Evolutionary conservation across 129 eudicot genomes (phyloP).

Genomic region (Ambrosia trifida): DNA sequence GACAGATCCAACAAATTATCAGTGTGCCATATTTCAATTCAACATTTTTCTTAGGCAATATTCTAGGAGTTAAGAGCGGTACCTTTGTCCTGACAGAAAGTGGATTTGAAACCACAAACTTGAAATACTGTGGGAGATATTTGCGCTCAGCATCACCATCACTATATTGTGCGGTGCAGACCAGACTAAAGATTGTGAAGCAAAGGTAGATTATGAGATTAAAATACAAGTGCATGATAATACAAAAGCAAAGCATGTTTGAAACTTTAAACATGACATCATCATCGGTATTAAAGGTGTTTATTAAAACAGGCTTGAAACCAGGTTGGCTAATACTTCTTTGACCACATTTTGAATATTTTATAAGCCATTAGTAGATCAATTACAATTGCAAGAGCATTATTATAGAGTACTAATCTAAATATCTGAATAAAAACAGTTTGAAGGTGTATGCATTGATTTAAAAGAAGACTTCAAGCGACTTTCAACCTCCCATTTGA

Average conservation of each 20-base stretch:
- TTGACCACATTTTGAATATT: not conserved
- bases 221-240: conserved; percentile 11
- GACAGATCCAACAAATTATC: not conserved
- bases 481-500: not conserved
- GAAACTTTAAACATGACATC: conserved; percentile 2
- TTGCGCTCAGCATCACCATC: conserved; percentile 86
- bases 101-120: conserved; percentile 92
- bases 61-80: conserved; percentile 13
- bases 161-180: conserved; percentile 83
- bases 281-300: not conserved
- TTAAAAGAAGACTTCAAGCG: not conserved
- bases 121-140: conserved; percentile 96
- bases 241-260: not conserved
- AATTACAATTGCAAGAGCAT: not conserved
- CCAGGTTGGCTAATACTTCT: not conserved
- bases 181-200: conserved; percentile 58
- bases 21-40: not conserved
- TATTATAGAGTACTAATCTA: not conserved
- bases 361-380: not conserved
- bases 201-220: conserved; percentile 16
- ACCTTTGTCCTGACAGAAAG: conserved; percentile 99
- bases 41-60: conserved; percentile 17
- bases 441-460: not conserved
- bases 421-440: not conserved
- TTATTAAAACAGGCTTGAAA: not conserved